Conservation (phyloP, 202 grass and related monocot genomes). For the Zoysia matrella region DNA sequence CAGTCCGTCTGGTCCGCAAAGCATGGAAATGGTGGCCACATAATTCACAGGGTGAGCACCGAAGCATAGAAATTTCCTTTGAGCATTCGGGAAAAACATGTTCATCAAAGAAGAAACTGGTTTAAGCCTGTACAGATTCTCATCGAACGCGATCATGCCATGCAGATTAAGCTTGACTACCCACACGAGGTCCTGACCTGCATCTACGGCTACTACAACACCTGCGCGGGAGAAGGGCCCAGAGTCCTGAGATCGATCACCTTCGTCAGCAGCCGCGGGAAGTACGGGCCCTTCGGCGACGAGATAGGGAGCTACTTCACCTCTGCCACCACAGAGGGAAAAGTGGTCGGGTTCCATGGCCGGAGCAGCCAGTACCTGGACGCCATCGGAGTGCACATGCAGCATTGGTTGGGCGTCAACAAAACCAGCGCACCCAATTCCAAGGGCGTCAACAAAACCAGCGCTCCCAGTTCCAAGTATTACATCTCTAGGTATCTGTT, state of each 20-base stretch:
- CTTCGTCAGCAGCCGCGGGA: slow-evolving; percentile 70
- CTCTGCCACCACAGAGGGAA: slow-evolving; percentile 70
- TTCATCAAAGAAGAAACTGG: background rate
- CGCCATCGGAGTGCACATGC: slow-evolving; percentile 92
- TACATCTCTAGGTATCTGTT: slow-evolving; percentile 75
- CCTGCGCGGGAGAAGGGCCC: slow-evolving; percentile 49
- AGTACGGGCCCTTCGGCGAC: slow-evolving; percentile 81
- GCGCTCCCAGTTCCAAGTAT: slow-evolving; percentile 35
- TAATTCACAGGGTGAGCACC: slow-evolving; percentile 70
- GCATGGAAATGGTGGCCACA: slow-evolving; percentile 70
- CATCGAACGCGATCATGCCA: background rate
- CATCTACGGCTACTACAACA: slow-evolving; percentile 79
- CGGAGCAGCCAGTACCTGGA: slow-evolving; percentile 72
- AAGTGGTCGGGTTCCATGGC: slow-evolving; percentile 92
- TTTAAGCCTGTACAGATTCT: too few relatives aligned
- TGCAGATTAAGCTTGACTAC: slow-evolving; percentile 88
- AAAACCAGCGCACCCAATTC: slow-evolving; percentile 19
- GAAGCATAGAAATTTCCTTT: background rate
- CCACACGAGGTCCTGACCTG: slow-evolving; percentile 84
- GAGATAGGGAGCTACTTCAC: slow-evolving; percentile 79
- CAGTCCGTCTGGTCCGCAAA: slow-evolving; percentile 86
- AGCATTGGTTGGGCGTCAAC: slow-evolving; percentile 82
- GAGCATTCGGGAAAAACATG: too few relatives aligned
- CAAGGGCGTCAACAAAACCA: too few relatives aligned
- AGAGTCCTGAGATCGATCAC: slow-evolving; percentile 68